phyloP scores from a whole-genome alignment of 2,329 filamentous ascomycete genomes.

The Pestalotiopsis sp. region DNA sequence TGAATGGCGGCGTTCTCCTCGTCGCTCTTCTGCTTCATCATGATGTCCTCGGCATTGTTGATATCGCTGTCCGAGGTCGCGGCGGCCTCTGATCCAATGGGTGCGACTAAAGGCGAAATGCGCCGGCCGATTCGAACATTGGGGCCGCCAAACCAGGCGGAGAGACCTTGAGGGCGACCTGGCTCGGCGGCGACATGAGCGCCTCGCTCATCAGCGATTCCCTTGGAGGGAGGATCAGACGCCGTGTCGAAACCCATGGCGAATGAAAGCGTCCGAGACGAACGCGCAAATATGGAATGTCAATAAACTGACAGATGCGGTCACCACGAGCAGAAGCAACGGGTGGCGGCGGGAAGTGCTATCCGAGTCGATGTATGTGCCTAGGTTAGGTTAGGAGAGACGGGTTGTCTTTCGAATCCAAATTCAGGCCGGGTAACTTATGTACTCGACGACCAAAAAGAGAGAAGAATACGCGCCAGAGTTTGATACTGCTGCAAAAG shows the following conservation, averaged over 20 bases:
- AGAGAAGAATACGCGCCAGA: not conserved
- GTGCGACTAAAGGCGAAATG: conserved; percentile 44
- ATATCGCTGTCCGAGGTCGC: conserved; percentile 43
- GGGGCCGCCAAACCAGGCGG: conserved; percentile 38
- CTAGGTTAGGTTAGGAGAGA: not conserved
- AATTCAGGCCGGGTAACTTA: not conserved
- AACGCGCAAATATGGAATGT: not conserved
- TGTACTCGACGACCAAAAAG: not conserved
- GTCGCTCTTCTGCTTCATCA: conserved; percentile 69
- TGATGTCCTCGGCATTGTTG: conserved; percentile 44
- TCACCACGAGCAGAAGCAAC: not conserved
- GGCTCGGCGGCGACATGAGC: conserved; percentile 52
- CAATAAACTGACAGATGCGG: not conserved
- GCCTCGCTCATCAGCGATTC: conserved; percentile 46
- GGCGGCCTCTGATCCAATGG: conserved; percentile 12
- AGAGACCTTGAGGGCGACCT: conserved; percentile 39
- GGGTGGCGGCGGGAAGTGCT: not conserved
- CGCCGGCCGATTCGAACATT: conserved; percentile 48
- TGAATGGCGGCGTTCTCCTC: conserved; percentile 81
- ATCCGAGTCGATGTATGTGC: not conserved
- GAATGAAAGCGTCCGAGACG: not conserved
- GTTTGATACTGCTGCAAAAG: not conserved
- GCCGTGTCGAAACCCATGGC: conserved; percentile 22
- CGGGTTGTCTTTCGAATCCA: not conserved
- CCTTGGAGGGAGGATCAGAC: conserved; percentile 19